Base-by-base conservation (phyloP, 169 alveolate species). In the Eimeria sp. region DNA sequence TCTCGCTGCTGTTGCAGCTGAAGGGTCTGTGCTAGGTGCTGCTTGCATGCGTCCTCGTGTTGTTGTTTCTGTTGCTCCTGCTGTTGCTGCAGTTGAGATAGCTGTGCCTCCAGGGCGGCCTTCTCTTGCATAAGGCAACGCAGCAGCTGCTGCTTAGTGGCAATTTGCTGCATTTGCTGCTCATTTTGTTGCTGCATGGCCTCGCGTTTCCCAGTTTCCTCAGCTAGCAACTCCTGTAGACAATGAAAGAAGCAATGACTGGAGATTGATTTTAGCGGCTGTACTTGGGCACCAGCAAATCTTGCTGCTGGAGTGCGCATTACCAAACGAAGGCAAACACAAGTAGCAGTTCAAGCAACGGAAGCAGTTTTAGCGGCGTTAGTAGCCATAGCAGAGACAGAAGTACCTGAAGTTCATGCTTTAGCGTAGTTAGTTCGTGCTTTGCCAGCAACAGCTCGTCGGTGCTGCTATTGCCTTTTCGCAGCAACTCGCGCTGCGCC, bases 61-160 rank as follows among this genome's bases (percentile, higher is more conserved):
- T 82, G 90, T 13, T 82, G 90, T 37, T 82, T 6, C 4, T 82
- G 90, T 37, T 82, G 54, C 43, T 82, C 76, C 90, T 82, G 90
- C 54, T 82, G 76, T 33, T 82, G 90, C 72, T 82, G 90, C 13
- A 54, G 72, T 16, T 82, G 76, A 20, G 76, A 82, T 30, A 82
- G 76, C 74, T 82, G 90, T n/a, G 76, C 90, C 49, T 82, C 90
- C 30, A 82, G 76, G 56, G 72, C 90, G 16, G 90, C 90, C 52
- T 82, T 82, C 72, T 82, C 90, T 27, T 82, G 90, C 90, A 82
- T 82, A 30, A 82, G 72, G 30, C 90, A 82, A 76, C 90, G 90
- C 90, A 82, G 90, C 56, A 82, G 90, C 90, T 82, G 90, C 90
- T 82, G 90, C 74, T 82, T 82, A 10, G 72, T 82, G 76, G 90